Evolutionary conservation across 805 yeast species (phyloP), one percentile per base, ranked within the genome.

Genomic region (Yamadazyma phyllophila): DNA sequence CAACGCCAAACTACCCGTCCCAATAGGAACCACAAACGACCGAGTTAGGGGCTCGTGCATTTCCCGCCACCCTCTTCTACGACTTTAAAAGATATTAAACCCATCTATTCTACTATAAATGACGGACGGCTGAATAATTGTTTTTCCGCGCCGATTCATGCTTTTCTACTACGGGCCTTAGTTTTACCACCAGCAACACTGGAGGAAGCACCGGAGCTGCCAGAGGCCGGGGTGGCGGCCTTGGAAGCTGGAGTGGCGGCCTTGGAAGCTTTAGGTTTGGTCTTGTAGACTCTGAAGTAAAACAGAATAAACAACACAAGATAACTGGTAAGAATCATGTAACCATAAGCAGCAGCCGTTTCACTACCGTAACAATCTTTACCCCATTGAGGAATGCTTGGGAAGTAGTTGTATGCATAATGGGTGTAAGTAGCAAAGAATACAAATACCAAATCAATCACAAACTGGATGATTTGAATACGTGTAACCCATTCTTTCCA

Each of bases 401-500:
- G 66, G 66, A 68, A 83, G 75, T 83, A 89, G 49, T 75, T 77
- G 64, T 74, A 74, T 33, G 94, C 91, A 56, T 87, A 89, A 73
- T 85, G 90, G 52, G 96, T 85, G 72, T 88, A 92, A 45, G 96
- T 85, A 42, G 97, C 96, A 67, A 88, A 90, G 76, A 90, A 94
- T 53, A 94, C 95, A 65, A 92, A 91, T 36, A 77, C 81, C 62
- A 92, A 79, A 68, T 92, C 99, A 61, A 92, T 76, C 55, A 92
- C 71, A 63, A 92, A 92, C 74, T 92, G 99, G 60, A 88, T 74
- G 71, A 92, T 92, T 76, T 92, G 99, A 76, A 88, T 83, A 54
- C 96, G 80, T 46, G 99, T 92, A 55, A 92, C 97, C 97, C 97
- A 92, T 74, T 91, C 95, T 74, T 94, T 92, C 99, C 99, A 92